Evolutionary conservation across 305 asterid genomes (phyloP).

Genomic region (Striga hermonthica): DNA sequence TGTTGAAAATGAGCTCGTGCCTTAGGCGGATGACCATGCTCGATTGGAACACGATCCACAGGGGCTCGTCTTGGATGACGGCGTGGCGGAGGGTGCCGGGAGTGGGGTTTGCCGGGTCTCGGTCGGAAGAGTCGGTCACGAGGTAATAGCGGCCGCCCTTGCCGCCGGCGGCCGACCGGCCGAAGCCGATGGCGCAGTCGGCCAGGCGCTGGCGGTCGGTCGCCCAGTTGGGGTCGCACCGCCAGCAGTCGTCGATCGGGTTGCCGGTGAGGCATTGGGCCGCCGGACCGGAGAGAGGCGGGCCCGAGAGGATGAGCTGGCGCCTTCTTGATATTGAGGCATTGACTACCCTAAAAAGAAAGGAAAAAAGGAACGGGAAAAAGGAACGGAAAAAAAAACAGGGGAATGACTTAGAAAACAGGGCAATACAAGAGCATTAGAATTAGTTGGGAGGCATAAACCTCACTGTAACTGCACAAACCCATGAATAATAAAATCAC

Average conservation of each 20-base stretch:
- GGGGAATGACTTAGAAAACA: slow-evolving; percentile 34
- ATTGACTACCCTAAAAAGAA: slow-evolving; percentile 46
- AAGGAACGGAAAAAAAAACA: slow-evolving; percentile 16
- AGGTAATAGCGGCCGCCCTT: slow-evolving; percentile 66
- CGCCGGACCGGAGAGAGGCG: slow-evolving; percentile 33
- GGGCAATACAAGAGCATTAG: slow-evolving; percentile 28
- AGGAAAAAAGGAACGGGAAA: neutral
- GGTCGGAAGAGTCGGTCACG: slow-evolving; percentile 72
- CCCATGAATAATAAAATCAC: slow-evolving; percentile 7
- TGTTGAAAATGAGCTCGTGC: slow-evolving; percentile 56
- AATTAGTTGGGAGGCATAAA: slow-evolving; percentile 23
- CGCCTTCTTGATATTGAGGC: slow-evolving; percentile 57
- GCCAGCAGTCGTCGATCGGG: slow-evolving; percentile 95
- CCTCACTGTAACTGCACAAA: slow-evolving; percentile 17
- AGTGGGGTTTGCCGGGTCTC: slow-evolving; percentile 48
- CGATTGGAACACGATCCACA: slow-evolving; percentile 69
- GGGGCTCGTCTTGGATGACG: slow-evolving; percentile 77
- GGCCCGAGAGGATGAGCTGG: slow-evolving; percentile 42
- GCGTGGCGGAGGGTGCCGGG: slow-evolving; percentile 86
- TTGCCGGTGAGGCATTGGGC: slow-evolving; percentile 75
- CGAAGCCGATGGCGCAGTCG: slow-evolving; percentile 76
- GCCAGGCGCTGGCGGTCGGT: slow-evolving; percentile 67
- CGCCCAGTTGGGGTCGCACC: slow-evolving; percentile 72
- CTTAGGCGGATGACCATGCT: slow-evolving; percentile 62
- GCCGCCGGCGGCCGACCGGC: slow-evolving; percentile 54